Conservation (phyloP, 176 grass and related monocot genomes). For the Triticum dicoccoides region DNA sequence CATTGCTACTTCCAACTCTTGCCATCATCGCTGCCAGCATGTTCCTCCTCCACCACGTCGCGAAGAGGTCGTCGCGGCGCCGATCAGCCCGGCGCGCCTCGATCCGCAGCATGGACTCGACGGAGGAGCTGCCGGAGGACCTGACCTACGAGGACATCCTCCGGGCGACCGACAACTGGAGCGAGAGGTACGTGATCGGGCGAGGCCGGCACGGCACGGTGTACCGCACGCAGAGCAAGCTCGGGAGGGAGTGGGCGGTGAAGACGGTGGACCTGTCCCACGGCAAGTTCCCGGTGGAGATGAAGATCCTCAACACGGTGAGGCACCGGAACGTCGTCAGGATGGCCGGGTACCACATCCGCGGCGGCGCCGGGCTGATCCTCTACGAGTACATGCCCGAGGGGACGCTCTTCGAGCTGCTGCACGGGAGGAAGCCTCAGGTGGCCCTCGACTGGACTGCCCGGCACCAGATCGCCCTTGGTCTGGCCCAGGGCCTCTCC, state of each 20-base stretch:
- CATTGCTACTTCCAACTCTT: not conserved
- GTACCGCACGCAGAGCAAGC: conserved; percentile 32
- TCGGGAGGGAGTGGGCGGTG: conserved; percentile 42
- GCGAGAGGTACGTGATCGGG: conserved; percentile 55
- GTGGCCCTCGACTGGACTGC: conserved; percentile 23
- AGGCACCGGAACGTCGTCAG: conserved; percentile 50
- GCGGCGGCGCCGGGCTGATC: conserved; percentile 41
- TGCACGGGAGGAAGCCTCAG: conserved; percentile 32
- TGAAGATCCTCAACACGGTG: conserved; percentile 39
- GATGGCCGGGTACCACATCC: conserved; percentile 53
- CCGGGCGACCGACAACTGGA: conserved; percentile 46
- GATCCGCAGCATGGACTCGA: conserved; percentile 13
- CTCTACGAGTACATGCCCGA: conserved; percentile 45
- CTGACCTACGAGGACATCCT: conserved; percentile 49
- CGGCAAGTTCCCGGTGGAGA: conserved; percentile 32
- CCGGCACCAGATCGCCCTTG: conserved; percentile 35
- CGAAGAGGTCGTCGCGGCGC: not conserved
- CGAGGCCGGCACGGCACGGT: conserved; percentile 50
- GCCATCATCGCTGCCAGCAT: conserved; percentile 12
- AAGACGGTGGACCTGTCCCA: conserved; percentile 48
- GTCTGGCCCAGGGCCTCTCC: conserved; percentile 39
- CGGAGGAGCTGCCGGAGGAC: conserved; percentile 35
- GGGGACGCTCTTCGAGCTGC: conserved; percentile 38
- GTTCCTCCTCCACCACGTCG: not conserved
- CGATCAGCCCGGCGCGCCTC: not conserved